Evolutionary conservation across 1,139 yeast genomes (phyloP).

Genomic region (Sugiyamaella pinicola): DNA sequence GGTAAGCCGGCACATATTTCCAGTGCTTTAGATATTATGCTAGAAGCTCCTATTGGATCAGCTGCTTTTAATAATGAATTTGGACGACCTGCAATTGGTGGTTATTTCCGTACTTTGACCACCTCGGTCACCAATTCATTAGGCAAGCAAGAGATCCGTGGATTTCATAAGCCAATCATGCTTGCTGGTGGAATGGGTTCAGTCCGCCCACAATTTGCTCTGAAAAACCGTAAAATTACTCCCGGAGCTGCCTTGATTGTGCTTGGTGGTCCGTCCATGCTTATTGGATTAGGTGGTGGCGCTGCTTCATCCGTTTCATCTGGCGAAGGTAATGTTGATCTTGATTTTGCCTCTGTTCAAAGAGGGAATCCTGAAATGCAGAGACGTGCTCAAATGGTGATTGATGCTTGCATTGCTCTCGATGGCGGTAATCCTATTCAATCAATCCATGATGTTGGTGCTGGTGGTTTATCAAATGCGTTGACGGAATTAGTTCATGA

Average conservation of each 20-base stretch:
- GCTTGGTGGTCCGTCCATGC: constrained; percentile 98
- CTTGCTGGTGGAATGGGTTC: constrained; percentile 99
- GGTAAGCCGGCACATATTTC: constrained; percentile 96
- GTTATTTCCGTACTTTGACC: constrained; percentile 94
- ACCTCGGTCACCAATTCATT: constrained; percentile 66
- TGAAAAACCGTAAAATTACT: constrained; percentile 83
- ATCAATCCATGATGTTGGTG: constrained; percentile 98
- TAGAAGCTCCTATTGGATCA: constrained; percentile 96
- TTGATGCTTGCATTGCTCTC: constrained; percentile 86
- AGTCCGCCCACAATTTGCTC: constrained; percentile 87
- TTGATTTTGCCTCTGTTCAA: constrained; percentile 98
- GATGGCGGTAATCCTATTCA: constrained; percentile 86
- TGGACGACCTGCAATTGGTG: constrained; percentile 96
- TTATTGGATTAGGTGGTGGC: constrained; percentile 99
- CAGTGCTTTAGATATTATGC: constrained; percentile 88
- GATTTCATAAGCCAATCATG: constrained; percentile 99
- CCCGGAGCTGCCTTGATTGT: constrained; percentile 94
- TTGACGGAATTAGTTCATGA: constrained; percentile 97
- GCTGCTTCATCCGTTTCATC: constrained; percentile 96
- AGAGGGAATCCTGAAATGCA: constrained; percentile 99
- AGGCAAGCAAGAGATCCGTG: constrained; percentile 77
- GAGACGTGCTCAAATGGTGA: constrained; percentile 98
- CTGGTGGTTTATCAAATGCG: constrained; percentile 98
- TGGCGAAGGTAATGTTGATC: constrained; percentile 92
- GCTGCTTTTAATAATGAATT: constrained; percentile 99